These are phyloP conservation scores for Francoa sonchifolia DNA, from an alignment of 441 rosid genomes.

Conservation along the genomic window DNA sequence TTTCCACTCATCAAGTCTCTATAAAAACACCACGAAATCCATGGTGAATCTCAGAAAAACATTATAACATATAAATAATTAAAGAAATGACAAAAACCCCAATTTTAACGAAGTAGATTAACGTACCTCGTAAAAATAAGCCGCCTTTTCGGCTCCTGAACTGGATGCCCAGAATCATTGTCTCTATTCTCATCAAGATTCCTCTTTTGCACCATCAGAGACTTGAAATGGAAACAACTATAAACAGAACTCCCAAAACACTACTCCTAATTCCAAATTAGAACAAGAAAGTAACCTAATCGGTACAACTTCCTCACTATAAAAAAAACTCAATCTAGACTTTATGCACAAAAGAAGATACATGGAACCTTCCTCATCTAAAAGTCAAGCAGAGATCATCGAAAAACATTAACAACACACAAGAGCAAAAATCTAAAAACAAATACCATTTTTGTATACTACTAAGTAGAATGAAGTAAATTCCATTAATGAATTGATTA, in stretches of 20 bases:
- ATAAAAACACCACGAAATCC: conserved; percentile 28
- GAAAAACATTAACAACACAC: too few species aligned
- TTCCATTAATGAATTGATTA: too few species aligned
- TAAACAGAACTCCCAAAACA: neutral
- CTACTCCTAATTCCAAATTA: neutral
- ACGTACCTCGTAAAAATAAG: conserved; percentile 33
- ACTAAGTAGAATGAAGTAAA: too few species aligned
- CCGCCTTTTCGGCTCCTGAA: conserved; percentile 21
- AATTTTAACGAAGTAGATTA: neutral
- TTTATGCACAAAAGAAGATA: too few species aligned
- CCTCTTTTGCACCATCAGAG: conserved; percentile 25
- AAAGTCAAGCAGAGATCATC: too few species aligned
- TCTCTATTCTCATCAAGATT: conserved; percentile 18
- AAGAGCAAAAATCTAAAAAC: too few species aligned
- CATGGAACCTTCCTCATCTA: too few species aligned
- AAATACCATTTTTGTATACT: too few species aligned
- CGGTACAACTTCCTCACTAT: too few species aligned
- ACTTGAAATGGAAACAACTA: neutral
- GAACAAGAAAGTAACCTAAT: too few species aligned
- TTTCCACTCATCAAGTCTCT: conserved; percentile 27
- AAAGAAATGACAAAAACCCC: neutral
- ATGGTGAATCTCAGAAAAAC: too few species aligned
- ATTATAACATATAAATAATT: neutral
- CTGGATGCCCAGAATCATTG: conserved; percentile 14
- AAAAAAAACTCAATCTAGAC: too few species aligned